Percentiles rank a stretch among this genome's conserved stretches.
Conservation (phyloP, 1,284 basidiomycete species). For the Malassezia cuniculi region DNA sequence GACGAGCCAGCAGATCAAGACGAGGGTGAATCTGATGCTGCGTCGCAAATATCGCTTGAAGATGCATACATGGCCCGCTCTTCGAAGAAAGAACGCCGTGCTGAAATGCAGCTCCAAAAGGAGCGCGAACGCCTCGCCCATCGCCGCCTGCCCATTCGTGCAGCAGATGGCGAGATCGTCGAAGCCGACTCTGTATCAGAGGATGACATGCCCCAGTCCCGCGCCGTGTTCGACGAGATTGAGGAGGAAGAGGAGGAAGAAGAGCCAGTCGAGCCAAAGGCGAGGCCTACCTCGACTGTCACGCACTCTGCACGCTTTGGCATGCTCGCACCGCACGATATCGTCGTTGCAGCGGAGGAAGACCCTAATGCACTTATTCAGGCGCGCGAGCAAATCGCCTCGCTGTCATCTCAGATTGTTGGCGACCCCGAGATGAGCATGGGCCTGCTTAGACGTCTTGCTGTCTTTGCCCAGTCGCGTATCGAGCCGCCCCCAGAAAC, state of each 20-base stretch:
- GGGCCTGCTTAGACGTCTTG: conserved; percentile 25
- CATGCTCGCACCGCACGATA: conserved; percentile 28
- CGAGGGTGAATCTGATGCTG: background rate
- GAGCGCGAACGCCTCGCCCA: conserved; percentile 13
- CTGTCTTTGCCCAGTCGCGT: conserved; percentile 24
- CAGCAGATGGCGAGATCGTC: conserved; percentile 5
- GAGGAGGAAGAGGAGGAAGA: conserved; percentile 9
- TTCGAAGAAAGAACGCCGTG: conserved; percentile 18
- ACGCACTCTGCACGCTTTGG: conserved; percentile 29
- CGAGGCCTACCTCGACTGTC: conserved; percentile 16
- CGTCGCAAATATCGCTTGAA: conserved; percentile 11
- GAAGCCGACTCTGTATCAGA: conserved; percentile 4
- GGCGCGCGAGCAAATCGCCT: conserved; percentile 43
- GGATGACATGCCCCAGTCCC: conserved; percentile 6
- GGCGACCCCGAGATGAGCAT: conserved; percentile 39
- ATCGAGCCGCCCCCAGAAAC: conserved; percentile 10
- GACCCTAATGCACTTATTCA: conserved; percentile 6
- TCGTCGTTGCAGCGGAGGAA: conserved; percentile 14
- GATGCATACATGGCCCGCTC: conserved; percentile 18
- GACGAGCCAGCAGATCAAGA: background rate
- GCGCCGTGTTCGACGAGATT: conserved; percentile 20
- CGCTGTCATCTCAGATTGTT: conserved; percentile 33
- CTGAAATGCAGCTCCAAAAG: conserved; percentile 9
- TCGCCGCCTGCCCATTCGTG: conserved; percentile 16
- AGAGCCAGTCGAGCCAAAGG: background rate